These are phyloP conservation scores for Xylaria grammica DNA, from an alignment of 495 filamentous ascomycete species.

Conservation along the genomic window DNA sequence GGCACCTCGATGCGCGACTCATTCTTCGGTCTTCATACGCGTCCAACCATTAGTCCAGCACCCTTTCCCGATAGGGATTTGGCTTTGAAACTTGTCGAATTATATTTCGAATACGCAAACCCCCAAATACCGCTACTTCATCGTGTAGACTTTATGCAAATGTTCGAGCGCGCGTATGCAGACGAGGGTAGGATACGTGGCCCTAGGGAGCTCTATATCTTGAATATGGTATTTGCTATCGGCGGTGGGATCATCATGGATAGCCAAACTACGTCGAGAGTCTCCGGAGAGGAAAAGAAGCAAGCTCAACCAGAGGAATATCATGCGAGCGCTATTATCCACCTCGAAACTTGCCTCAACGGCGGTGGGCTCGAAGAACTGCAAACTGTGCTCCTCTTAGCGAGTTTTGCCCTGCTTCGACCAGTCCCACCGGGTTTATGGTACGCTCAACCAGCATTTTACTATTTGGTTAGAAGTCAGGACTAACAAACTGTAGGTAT, in stretches of 20 bases:
- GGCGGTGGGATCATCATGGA: constrained; percentile 91
- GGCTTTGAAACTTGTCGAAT: constrained; percentile 70
- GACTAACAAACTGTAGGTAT: constrained; percentile 57
- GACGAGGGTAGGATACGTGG: constrained; percentile 71
- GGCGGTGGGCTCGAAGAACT: constrained; percentile 88
- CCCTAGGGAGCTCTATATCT: constrained; percentile 83
- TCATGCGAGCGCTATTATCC: constrained; percentile 89
- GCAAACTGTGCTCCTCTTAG: constrained; percentile 87
- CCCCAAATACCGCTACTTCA: constrained; percentile 94
- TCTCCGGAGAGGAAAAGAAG: constrained; percentile 44
- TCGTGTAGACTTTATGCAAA: constrained; percentile 80
- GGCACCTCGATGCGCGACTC: constrained; percentile 88
- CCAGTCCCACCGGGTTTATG: constrained; percentile 92
- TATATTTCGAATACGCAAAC: constrained; percentile 96
- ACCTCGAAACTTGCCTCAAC: constrained; percentile 85
- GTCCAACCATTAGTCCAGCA: constrained; percentile 82
- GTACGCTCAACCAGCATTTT: constrained; percentile 39
- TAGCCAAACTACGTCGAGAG: constrained; percentile 40
- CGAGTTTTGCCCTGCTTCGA: constrained; percentile 86
- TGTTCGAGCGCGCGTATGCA: constrained; percentile 80
- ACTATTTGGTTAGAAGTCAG: neutral
- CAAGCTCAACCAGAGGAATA: constrained; percentile 94
- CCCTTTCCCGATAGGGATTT: constrained; percentile 80
- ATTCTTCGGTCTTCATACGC: constrained; percentile 92
- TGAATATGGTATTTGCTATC: constrained; percentile 98